Evolutionary conservation across 768 basidiomycete genomes (phyloP), one percentile per base, ranked within the genome.

Genomic region (Kwoniella sp.): DNA sequence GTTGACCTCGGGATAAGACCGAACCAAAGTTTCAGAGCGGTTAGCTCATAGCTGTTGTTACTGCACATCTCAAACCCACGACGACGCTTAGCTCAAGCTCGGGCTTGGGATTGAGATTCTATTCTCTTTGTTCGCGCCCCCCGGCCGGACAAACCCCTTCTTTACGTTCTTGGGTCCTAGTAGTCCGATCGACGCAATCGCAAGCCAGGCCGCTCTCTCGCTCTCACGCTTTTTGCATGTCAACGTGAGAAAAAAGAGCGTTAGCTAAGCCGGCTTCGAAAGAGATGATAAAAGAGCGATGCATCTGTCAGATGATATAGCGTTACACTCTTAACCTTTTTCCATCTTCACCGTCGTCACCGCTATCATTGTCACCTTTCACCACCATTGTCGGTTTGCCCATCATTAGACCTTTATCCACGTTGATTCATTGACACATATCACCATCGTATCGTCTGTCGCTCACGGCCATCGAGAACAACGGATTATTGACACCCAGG

Each of bases 111-210:
- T 45, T 17, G 41, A 17, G 41, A 45, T 45, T 45, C n/a, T n/a
- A n/a, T n/a, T n/a, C n/a, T 45, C 41, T 45, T 45, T 45, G 34
- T 37, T 13, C 15, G 41, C 41, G 4, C 20, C 20, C 20, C 20
- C 34, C 13, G 34, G 41, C 41, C 41, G 41, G 41, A 45, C 41
- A 45, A 45, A 3, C 8, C n/a, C n/a, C 41, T 11, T 45, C 41
- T 17, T 45, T 45, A 45, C 41, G 41, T 45, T 13, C 34, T 37
- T 45, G 4, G 11, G 9, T 45, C 41, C 11, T 45, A 11, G 11
- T 45, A 45, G 41, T 45, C 41, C 41, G 41, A 45, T 45, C 41
- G 41, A 45, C 41, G 41, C 41, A 45, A 45, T 45, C 34, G 34
- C 34, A 34, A n/a, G n/a, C n/a, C n/a, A n/a, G n/a, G 5, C 34